Evolutionary conservation across 2,329 filamentous ascomycete genomes (phyloP), one percentile per base, ranked within the genome.

Genomic region (Phaeosphaeriaceae sp.): DNA sequence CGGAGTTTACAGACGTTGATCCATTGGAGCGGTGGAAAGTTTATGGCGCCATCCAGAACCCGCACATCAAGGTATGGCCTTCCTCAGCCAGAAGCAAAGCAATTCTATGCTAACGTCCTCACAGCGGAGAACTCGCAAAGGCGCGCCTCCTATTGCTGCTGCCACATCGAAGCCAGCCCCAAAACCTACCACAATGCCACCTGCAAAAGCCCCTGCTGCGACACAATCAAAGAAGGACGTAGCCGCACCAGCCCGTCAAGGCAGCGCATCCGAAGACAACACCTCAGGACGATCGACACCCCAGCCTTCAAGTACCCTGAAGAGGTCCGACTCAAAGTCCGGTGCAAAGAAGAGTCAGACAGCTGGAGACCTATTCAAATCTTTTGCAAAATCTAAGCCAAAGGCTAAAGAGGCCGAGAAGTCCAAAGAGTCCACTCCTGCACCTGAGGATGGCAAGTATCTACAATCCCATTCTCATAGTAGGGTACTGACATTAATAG

Each of bases 1-100:
- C 82, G 7, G 80, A 88, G 2, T 81, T 85, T 51, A 77, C 79
- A 10, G 78, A 82, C 13, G 86, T 90, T 51, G 88, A 91, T 62
- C 83, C 86, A 3, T 72, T 88, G 44, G 81, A 86, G 53, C 79
- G 80, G 40, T 85, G 84, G 68, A 86, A 85, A 63, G 81, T 83
- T 33, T 93, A 91, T 71, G 91, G 92, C 7, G 86, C 88, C 51
- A 93, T 97, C 58, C 82, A 85, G 51, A 97, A 96, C 68, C 83
- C 86, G 2, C 81, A 89, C 66, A 87, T 90, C 54, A 88, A 84
- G 79, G 83, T 82, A 76, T 44, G 64, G 15, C 21, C 9, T 17
- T 25, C 21, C 6, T 22, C 21, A 4, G 20, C 9, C 17, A 25
- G 25, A 27, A 4, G 6, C 31, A 17, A 40, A 20, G 22, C 17